Evolutionary conservation across 257 asterid species (phyloP).

Genomic region (Solanum arcanum): DNA sequence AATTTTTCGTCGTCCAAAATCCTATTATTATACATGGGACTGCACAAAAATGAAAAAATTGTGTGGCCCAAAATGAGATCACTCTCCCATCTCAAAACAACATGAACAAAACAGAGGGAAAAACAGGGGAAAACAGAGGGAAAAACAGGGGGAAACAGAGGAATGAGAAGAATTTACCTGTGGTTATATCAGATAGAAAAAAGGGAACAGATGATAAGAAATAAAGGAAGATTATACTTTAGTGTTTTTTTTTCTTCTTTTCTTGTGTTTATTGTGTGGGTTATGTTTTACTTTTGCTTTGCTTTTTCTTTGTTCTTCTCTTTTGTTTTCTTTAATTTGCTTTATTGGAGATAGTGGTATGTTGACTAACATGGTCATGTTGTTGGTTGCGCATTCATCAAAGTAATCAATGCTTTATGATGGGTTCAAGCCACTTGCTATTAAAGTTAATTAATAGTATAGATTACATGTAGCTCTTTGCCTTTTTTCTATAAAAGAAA

Average conservation of each 20-base stretch:
- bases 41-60: not conserved
- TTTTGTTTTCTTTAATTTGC: conserved; percentile 6
- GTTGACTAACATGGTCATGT: conserved; percentile 22
- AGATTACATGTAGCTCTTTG: not conserved
- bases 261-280: not conserved
- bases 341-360: conserved; percentile 26
- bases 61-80: not conserved
- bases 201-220: conserved; percentile 1
- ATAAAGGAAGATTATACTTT: not conserved
- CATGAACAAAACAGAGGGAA: not conserved
- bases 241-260: not conserved
- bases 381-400: conserved; percentile 35
- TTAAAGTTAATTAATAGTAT: conserved; percentile 5
- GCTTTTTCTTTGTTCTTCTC: not conserved
- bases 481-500: not conserved
- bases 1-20: not conserved
- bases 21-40: not conserved
- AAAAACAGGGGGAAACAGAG: not conserved
- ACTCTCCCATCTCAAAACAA: not conserved
- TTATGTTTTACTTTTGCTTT: not conserved
- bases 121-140: too few species aligned
- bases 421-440: conserved; percentile 13
- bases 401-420: conserved; percentile 24
- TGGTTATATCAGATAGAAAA: not conserved
- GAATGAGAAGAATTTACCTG: not conserved